Conservation (phyloP, 177 flowering plant species). For the Vitis hybrid region DNA sequence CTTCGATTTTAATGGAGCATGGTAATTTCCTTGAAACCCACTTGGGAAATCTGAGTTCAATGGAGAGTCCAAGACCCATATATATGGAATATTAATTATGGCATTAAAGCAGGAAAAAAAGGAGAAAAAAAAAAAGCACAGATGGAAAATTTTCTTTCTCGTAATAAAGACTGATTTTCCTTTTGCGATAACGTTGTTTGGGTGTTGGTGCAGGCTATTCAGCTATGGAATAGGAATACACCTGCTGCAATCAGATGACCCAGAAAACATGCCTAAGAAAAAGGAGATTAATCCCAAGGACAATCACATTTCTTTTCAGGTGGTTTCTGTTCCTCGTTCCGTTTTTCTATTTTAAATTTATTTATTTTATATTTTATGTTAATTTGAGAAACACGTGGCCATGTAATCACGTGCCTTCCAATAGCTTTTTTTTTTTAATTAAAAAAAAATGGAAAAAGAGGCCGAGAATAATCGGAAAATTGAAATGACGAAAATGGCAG, state of each 20-base stretch:
- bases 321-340: constrained; percentile 12
- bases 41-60: neutral
- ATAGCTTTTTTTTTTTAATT: too few species aligned
- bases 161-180: neutral
- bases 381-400: neutral
- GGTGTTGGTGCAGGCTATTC: constrained; percentile 56
- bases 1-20: constrained; percentile 85
- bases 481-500: constrained; percentile 26
- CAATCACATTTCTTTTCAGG: constrained; percentile 92
- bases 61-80: too few species aligned
- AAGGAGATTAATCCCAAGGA: constrained; percentile 82
- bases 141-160: too few species aligned
- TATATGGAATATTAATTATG: too few species aligned
- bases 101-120: too few species aligned
- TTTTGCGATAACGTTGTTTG: neutral
- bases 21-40: constrained; percentile 39
- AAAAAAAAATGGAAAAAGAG: too few species aligned
- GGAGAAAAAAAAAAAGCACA: too few species aligned
- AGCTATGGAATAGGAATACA: constrained; percentile 85
- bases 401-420: too few species aligned
- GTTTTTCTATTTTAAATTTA: neutral
- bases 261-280: constrained; percentile 56
- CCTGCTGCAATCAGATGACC: constrained; percentile 69
- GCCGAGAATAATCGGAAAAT: too few species aligned
- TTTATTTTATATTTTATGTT: neutral